Conservation (phyloP, 2,329 filamentous ascomycete species). For the Fusarium concolor region DNA sequence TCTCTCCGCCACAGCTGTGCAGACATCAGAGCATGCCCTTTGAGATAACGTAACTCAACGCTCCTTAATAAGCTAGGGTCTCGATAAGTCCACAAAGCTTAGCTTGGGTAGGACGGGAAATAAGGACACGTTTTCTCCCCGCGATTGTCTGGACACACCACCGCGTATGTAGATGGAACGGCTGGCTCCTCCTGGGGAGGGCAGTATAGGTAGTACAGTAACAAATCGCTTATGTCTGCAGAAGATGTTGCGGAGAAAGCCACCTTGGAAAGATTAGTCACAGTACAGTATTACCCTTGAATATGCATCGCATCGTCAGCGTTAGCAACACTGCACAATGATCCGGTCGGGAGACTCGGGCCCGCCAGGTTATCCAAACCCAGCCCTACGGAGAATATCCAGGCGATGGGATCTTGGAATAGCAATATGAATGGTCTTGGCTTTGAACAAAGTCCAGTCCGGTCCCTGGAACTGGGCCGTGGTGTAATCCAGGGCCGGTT, state of each 20-base stretch:
- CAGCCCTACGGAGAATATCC: slow-evolving; percentile 20
- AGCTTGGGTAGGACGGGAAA: not conserved
- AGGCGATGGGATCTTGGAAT: slow-evolving; percentile 4
- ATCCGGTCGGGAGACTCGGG: slow-evolving; percentile 23
- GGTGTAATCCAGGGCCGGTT: slow-evolving; percentile 14
- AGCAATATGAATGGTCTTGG: slow-evolving; percentile 8
- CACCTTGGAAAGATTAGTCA: not conserved
- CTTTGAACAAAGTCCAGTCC: slow-evolving; percentile 7
- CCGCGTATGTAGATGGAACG: not conserved
- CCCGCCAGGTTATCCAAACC: slow-evolving; percentile 1
- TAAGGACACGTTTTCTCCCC: slow-evolving; percentile 6
- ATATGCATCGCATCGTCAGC: not conserved
- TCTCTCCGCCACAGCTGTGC: not conserved
- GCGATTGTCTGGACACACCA: slow-evolving; percentile 1
- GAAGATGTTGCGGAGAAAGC: not conserved
- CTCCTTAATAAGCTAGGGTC: slow-evolving; percentile 1
- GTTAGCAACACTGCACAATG: not conserved
- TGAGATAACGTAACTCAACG: slow-evolving; percentile 23
- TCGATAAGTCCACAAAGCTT: slow-evolving; percentile 1
- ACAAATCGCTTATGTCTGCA: slow-evolving; percentile 2
- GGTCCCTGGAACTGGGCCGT: slow-evolving; percentile 4
- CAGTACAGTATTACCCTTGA: not conserved
- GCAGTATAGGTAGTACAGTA: not conserved
- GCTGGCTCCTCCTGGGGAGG: not conserved
- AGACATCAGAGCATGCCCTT: slow-evolving; percentile 13